Evolutionary conservation across 2,329 filamentous ascomycete genomes (phyloP), one percentile per base, ranked within the genome.

Genomic region (Phyllosticta citriasiana): DNA sequence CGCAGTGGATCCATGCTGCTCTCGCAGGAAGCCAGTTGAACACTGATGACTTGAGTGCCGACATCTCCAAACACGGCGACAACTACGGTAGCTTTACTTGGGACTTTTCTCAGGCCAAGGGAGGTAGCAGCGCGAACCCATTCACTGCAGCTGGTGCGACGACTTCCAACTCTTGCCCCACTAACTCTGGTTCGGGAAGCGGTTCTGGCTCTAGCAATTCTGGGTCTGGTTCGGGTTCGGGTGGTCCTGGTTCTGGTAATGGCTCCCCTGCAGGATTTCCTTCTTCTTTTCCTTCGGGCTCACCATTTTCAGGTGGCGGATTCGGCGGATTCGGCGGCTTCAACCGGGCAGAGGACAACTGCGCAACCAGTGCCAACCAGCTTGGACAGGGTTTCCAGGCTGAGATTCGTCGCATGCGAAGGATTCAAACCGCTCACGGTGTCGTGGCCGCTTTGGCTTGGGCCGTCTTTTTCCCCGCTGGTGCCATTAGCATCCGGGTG

Each of bases 1-100:
- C 77, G 16, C 70, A 70, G 22, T 84, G 80, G 80, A 81, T 85
- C 51, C 81, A 77, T 67, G 80, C 77, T 10, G 72, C 73, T 57
- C 74, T 73, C 22, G 67, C 71, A 4, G 81, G 82, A 26, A 70
- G 72, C n/a, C 65, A 81, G 0, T 67, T 84, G 52, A 73, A 79
- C 33, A 78, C 78, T 0, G 74, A 80, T 62, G 76, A 78, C 59
- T 63, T 72, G n/a, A 70, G 70, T 16, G 77, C 73, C 9, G 66
- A 60, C 14, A 77, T 85, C 35, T 62, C 57, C 5, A 70, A 79
- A 64, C 83, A 85, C 65, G 74, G 75, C 57, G 65, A 62, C 27
- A 65, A 74, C 0, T 68, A 64, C 19, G 74, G 76, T 10, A 63
- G 66, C 1, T 81, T 82, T 64, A 70, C 65, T 8, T 77, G 83